Evolutionary conservation across 495 filamentous ascomycete species (phyloP).

Genomic region (Talaromyces trachyspermus): DNA sequence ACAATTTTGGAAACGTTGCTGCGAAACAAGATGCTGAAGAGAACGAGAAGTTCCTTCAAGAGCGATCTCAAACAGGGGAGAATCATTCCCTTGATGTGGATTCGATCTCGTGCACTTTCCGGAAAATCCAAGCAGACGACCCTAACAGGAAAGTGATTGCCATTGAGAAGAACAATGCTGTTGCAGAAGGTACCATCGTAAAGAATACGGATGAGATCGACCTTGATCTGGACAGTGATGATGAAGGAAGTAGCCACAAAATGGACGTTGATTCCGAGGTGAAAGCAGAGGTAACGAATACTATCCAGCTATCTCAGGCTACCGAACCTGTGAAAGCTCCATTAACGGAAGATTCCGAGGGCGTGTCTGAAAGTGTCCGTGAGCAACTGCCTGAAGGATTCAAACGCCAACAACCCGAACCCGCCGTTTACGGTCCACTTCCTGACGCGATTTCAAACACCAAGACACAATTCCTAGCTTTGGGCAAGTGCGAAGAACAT

Average conservation of each 20-base stretch:
- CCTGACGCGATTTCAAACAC: slow-evolving; percentile 58
- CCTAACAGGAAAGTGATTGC: slow-evolving; percentile 12
- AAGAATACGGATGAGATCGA: slow-evolving; percentile 47
- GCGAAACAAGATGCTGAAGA: slow-evolving; percentile 22
- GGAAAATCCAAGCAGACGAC: slow-evolving; percentile 18
- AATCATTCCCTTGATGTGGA: not conserved
- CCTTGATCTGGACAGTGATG: slow-evolving; percentile 38
- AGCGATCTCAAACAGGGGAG: not conserved
- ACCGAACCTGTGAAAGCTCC: not conserved
- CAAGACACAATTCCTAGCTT: slow-evolving; percentile 74
- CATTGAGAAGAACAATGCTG: slow-evolving; percentile 9
- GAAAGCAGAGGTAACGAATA: not conserved
- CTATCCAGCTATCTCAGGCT: not conserved
- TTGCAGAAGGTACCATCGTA: slow-evolving; percentile 5
- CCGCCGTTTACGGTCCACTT: slow-evolving; percentile 35
- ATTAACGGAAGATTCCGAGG: slow-evolving; percentile 1
- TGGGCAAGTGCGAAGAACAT: slow-evolving; percentile 64
- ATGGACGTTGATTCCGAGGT: slow-evolving; percentile 5
- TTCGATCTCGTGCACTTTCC: slow-evolving; percentile 14
- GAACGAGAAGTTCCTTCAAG: slow-evolving; percentile 6
- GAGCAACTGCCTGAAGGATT: slow-evolving; percentile 63
- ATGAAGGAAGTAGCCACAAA: slow-evolving; percentile 14
- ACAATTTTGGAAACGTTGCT: slow-evolving; percentile 25
- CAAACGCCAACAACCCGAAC: slow-evolving; percentile 11
- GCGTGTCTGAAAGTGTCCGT: slow-evolving; percentile 51